Base-by-base conservation (phyloP, 805 yeast genomes). In the Hanseniaspora pseudoguilliermondii region DNA sequence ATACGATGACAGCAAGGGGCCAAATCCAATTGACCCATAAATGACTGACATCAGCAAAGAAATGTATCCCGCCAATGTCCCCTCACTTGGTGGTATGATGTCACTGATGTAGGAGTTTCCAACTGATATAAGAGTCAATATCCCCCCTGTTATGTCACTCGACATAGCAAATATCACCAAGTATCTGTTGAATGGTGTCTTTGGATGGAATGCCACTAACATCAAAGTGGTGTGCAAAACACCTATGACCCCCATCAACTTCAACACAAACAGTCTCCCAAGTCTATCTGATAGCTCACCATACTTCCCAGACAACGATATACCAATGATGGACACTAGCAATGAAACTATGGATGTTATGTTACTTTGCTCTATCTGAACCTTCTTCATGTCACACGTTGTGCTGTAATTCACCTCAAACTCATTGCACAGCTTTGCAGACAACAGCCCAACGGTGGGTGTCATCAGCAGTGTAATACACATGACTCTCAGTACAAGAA, bases 21-120 rank as follows among this genome's bases (percentile, higher is more conserved):
- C 93, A 9, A 76, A 13, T 1, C 83, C 83, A 60, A 80, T 62
- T 0, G 89, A 85, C 3, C 75, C 71, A 62, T 78, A 82, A 50
- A 84, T 67, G 18, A 77, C 67, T 11, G 90, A 86, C 64, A 77
- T 71, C 27, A 78, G 69, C 32, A 79, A 69, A 2, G 58, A 55
- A 39, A 55, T 55, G 13, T 90, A 86, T 60, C 86, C 70, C 21
- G 76, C 72, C 54, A 77, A 74, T 25, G 80, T 75, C 59, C 95
- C 70, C 55, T 77, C 73, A 36, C 72, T 74, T 0, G 86, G 76
- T 21, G 81, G 83, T 7, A 81, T 82, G 41, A 86, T 80, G 69
- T 88, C 96, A 4, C 87, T 73, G 18, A 85, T 74, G 64, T 86
- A 88, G 58, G 90, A 79, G 63, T 82, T 82, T 13, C 80, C 70